phyloP scores from a whole-genome alignment of 1,284 basidiomycete species.

The Xerocomus amazonicus region DNA sequence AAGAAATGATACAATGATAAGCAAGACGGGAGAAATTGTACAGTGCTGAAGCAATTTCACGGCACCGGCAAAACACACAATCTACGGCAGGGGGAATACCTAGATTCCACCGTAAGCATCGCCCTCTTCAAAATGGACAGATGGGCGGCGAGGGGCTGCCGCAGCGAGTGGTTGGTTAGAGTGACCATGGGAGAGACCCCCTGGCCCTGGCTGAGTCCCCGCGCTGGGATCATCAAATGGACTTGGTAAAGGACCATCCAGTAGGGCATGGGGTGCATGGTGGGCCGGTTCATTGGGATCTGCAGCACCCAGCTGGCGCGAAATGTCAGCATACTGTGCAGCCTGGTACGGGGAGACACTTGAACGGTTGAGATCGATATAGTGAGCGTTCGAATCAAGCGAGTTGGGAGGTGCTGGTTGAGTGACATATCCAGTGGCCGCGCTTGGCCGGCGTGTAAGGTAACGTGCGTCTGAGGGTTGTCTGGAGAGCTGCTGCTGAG shows the following conservation, averaged over 20 bases:
- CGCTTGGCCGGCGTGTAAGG: slow-evolving; percentile 22
- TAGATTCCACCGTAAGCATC: slow-evolving; percentile 66
- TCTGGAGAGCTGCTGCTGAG: slow-evolving; percentile 25
- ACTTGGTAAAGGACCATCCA: slow-evolving; percentile 28
- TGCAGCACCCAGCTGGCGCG: slow-evolving; percentile 46
- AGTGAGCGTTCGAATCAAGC: slow-evolving; percentile 38
- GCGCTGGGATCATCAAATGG: slow-evolving; percentile 25
- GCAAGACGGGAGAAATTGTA: slow-evolving; percentile 16
- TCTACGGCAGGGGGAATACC: slow-evolving; percentile 9
- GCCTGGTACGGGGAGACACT: slow-evolving; percentile 73
- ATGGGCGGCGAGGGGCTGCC: slow-evolving; percentile 30
- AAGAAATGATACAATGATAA: slow-evolving; percentile 26
- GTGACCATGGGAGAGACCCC: too few relatives aligned
- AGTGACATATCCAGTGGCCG: slow-evolving; percentile 18
- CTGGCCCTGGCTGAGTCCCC: not conserved
- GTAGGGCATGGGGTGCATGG: slow-evolving; percentile 10
- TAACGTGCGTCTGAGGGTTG: slow-evolving; percentile 29
- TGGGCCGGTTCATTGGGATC: slow-evolving; percentile 36
- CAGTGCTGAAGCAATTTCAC: slow-evolving; percentile 13
- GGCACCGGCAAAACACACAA: slow-evolving; percentile 10
- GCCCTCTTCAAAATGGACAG: slow-evolving; percentile 55
- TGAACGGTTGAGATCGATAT: slow-evolving; percentile 59
- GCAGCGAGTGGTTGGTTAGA: not conserved
- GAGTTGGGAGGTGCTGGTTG: slow-evolving; percentile 3
- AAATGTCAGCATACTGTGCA: slow-evolving; percentile 68